These are phyloP conservation scores for Claviceps pazoutovae DNA, from an alignment of 2,329 filamentous ascomycete species.

Conservation along the genomic window DNA sequence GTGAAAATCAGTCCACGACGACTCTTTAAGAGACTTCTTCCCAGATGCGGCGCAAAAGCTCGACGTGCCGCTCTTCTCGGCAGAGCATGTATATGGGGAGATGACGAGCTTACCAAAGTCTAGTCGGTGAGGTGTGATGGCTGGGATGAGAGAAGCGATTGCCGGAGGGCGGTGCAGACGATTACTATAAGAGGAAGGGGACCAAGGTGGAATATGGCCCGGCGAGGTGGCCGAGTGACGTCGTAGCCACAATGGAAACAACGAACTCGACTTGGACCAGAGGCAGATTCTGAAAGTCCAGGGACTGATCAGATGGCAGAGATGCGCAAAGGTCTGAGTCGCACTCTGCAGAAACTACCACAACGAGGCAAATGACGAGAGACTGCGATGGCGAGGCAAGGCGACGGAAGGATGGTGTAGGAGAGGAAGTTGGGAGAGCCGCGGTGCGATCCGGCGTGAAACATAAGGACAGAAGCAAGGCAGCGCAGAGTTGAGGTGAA, in stretches of 20 bases:
- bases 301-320: neutral
- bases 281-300: neutral
- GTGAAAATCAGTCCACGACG: neutral
- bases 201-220: neutral
- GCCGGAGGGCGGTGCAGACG: neutral
- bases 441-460: constrained; percentile 4
- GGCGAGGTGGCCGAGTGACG: neutral
- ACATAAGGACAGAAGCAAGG: constrained; percentile 4
- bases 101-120: neutral
- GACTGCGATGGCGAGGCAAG: neutral
- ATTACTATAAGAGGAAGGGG: neutral
- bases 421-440: constrained; percentile 7
- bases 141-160: neutral
- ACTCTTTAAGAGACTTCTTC: neutral
- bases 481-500: constrained; percentile 1
- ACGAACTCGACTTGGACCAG: neutral
- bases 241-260: neutral
- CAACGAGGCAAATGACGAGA: neutral
- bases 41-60: neutral
- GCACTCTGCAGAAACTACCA: neutral
- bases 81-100: neutral
- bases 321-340: neutral
- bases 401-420: constrained; percentile 7
- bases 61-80: no score
- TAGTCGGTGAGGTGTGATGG: neutral